phyloP scores from a whole-genome alignment of 768 basidiomycete species.

The Xerocomellus intermedius region DNA sequence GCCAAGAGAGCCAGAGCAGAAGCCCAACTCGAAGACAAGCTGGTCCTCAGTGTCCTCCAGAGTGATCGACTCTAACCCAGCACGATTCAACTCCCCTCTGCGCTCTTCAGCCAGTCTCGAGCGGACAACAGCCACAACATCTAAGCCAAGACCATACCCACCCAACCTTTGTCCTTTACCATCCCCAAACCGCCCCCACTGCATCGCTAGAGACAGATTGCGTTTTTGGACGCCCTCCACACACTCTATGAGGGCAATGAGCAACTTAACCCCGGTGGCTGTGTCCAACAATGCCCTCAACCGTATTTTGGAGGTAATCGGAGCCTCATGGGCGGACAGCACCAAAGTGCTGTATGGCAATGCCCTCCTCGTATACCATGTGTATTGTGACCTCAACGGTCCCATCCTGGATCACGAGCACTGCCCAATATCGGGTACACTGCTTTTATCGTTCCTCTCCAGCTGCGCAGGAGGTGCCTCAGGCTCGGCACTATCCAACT shows the following conservation, averaged over 20 bases:
- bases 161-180: not conserved
- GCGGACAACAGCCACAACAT: no score
- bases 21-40: not conserved
- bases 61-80: rapidly evolving
- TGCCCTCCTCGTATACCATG: not conserved
- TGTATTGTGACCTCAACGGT: not conserved
- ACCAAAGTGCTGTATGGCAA: not conserved
- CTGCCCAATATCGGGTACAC: rapidly evolving
- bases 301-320: not conserved
- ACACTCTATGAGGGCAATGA: not conserved
- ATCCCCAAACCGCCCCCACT: not conserved
- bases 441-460: not conserved
- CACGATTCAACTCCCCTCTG: not conserved
- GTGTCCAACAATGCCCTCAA: not conserved
- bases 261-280: not conserved
- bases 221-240: not conserved
- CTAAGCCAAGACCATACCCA: not conserved
- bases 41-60: not conserved
- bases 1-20: not conserved
- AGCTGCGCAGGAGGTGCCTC: not conserved
- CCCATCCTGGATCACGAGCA: not conserved
- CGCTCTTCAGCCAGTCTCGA: no score
- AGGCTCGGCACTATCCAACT: not conserved
- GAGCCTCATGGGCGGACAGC: not conserved
- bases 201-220: not conserved